Base-by-base conservation (phyloP, 805 yeast species). In the Teunomyces funiuensis region DNA sequence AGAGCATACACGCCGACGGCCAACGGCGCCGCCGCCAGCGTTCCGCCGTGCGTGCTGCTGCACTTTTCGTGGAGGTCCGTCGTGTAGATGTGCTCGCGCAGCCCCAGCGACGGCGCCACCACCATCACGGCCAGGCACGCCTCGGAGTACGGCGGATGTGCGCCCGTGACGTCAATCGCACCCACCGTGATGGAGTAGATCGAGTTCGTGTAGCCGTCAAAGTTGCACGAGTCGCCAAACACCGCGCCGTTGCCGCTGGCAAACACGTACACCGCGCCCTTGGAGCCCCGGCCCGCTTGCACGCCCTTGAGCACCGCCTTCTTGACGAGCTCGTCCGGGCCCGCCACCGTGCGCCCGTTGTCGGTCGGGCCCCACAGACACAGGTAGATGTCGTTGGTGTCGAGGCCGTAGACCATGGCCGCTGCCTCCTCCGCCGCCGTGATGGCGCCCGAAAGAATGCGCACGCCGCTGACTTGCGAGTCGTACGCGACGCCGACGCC, bases 341-440 rank as follows among this genome's bases (percentile, higher is more conserved):
- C 93, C 39, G 87, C 89, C 74, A 93, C 79, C 1, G 95, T 78
- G 42, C 62, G 73, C 0, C 99, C 99, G 60, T 91, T 87, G 61
- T 93, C 99, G 2, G 88, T 77, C 2, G 99, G 99, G 6, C 99
- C 99, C 99, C 99, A 93, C 3, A 97, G 88, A 63, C 99, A 93
- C 3, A 96, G 87, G 60, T 89, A 93, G 28, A 93, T 93, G 61
- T 93, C 96, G 62, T 93, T 93, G 19, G 79, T 77, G 46, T 88
- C 90, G 48, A 85, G 67, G 0, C 82, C 90, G 62, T 86, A 85
- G 27, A 86, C 74, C 73, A 93, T 69, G 1, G 98, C 85, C 2
- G 85, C 79, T 0, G 98, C 98, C 63, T 93, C 99, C 48, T 90
- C 96, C 44, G 83, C 96, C 2, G 87, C 70, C 2, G 91, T 80